These are phyloP conservation scores for Apiotrichum gracile DNA, from an alignment of 1,284 basidiomycete species.

Conservation along the genomic window DNA sequence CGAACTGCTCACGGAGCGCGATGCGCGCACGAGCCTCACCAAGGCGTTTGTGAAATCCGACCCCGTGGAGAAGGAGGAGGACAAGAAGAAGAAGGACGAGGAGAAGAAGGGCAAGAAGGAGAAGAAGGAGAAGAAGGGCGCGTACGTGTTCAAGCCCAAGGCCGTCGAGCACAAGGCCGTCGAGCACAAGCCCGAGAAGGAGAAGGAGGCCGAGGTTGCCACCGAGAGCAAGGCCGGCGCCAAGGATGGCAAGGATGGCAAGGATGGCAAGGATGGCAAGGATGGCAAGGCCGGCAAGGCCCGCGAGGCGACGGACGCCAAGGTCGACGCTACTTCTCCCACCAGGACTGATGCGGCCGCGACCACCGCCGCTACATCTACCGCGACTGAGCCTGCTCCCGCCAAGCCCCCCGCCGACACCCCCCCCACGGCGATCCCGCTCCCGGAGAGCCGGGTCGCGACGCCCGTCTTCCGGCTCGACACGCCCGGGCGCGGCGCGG, in stretches of 20 bases:
- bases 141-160: constrained; percentile 33
- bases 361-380: no score
- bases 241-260: background rate
- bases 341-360: no score
- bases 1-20: constrained; percentile 39
- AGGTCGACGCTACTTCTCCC: no score
- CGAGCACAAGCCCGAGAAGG: background rate
- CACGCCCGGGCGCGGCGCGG: constrained; percentile 13
- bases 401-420: background rate
- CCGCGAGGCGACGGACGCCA: background rate
- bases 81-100: constrained; percentile 3
- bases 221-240: background rate
- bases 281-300: background rate
- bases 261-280: background rate
- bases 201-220: background rate
- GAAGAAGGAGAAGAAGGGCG: constrained; percentile 12
- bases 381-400: background rate
- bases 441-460: constrained; percentile 25
- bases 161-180: constrained; percentile 8
- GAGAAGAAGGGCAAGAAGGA: constrained; percentile 5
- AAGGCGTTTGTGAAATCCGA: constrained; percentile 41
- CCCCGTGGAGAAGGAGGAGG: no score
- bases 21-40: constrained; percentile 38
- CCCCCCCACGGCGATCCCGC: constrained; percentile 22
- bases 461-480: constrained; percentile 29